Evolutionary conservation across 2,329 filamentous ascomycete genomes (phyloP), one percentile per base, ranked within the genome.

Genomic region (Mollisia scopiformis): DNA sequence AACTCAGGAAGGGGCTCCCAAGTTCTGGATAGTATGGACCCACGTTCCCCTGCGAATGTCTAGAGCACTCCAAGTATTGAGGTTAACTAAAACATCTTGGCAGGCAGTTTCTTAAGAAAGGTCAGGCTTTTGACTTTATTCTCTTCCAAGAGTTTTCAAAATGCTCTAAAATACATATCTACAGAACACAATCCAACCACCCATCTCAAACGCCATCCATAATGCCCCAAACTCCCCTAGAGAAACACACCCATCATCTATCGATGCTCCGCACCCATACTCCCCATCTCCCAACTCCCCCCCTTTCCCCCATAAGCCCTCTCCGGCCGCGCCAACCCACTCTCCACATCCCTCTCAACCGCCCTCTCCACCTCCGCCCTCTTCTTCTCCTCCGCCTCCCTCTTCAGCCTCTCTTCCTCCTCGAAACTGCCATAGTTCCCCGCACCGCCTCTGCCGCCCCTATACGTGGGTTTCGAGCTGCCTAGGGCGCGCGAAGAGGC

Each of bases 401-500:
- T 71, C 13, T 68, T 72, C 23, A 61, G 57, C 30, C 65, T 61
- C 27, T 67, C 67, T 7, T 55, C 37, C 27, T 68, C 66, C 59
- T 63, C 27, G 67, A 63, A 23, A 72, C 72, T 46, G 43, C 65
- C 69, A 75, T 80, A 87, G 71, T 86, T 87, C 2, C 84, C 85
- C 1, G 82, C 83, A n/a, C 84, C 84, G 25, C 84, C 85, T 5
- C 84, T 79, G 0, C 85, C 84, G 10, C 67, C 66, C 19, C 62
- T 47, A 59, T 67, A 67, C 16, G 28, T 56, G 19, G 58, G 58
- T 47, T 59, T 64, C 35, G 50, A 56, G 28, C 16, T 47, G 7
- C 59, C 55, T 19, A 63, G 14, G 1, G 58, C 49, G 10, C 55
- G n/a, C 23, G 57, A 49, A 10, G 55, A 54, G 4, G 47, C 47